phyloP scores from a whole-genome alignment of 1,284 basidiomycete species.

The Naganishia cerealis region DNA sequence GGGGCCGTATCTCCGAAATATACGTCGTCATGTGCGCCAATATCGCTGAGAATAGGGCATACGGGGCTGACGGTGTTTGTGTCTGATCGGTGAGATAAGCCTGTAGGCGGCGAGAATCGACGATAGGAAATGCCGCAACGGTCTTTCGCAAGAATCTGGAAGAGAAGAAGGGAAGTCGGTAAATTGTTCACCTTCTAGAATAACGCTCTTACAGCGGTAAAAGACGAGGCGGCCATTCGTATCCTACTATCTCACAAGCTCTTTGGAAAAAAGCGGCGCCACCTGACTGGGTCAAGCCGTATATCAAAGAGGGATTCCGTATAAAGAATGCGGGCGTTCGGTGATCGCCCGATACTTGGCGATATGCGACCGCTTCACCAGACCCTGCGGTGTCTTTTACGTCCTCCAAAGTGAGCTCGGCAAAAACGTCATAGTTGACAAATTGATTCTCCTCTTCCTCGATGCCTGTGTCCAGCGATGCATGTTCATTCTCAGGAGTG shows the following conservation, averaged over 20 bases:
- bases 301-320: slow-evolving; percentile 41
- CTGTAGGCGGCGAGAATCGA: slow-evolving; percentile 38
- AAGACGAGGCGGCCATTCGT: slow-evolving; percentile 24
- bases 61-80: slow-evolving; percentile 37
- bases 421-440: slow-evolving; percentile 10
- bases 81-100: slow-evolving; percentile 25
- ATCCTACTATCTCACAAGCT: slow-evolving; percentile 20
- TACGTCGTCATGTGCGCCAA: slow-evolving; percentile 44
- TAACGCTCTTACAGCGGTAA: slow-evolving; percentile 29
- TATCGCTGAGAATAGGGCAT: slow-evolving; percentile 43
- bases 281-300: slow-evolving; percentile 37
- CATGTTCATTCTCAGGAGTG: not conserved
- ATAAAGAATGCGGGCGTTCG: slow-evolving; percentile 45
- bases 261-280: slow-evolving; percentile 19
- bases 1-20: slow-evolving; percentile 38
- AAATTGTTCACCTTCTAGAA: slow-evolving; percentile 19
- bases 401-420: slow-evolving; percentile 18
- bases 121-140: slow-evolving; percentile 45
- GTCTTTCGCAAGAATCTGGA: slow-evolving; percentile 37
- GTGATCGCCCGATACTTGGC: slow-evolving; percentile 44
- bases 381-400: slow-evolving; percentile 9
- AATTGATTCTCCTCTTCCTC: slow-evolving; percentile 21
- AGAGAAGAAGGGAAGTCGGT: not conserved
- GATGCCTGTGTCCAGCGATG: slow-evolving; percentile 7
- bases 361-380: slow-evolving; percentile 36